These are phyloP conservation scores for Scheffersomyces illinoinensis DNA, from an alignment of 1,139 yeast genomes.

Conservation along the genomic window DNA sequence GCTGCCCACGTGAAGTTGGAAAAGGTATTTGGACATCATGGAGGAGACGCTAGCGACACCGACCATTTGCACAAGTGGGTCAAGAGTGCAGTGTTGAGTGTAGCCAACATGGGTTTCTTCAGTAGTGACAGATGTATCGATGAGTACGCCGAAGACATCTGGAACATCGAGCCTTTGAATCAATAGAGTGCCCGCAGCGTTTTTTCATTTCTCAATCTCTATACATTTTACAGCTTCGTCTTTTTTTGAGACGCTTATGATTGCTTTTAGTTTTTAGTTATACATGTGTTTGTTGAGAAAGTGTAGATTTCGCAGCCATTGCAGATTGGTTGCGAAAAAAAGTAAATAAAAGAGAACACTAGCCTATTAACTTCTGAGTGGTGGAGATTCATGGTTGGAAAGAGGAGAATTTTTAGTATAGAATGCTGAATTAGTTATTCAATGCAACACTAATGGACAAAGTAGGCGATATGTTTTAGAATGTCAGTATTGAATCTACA, in stretches of 20 bases:
- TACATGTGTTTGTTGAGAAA: background rate
- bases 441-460: too few relatives aligned
- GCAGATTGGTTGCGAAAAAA: background rate
- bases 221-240: background rate
- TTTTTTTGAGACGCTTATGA: background rate
- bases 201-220: background rate
- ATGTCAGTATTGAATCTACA: too few relatives aligned
- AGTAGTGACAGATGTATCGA: slow-evolving; percentile 88
- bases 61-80: slow-evolving; percentile 72
- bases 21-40: slow-evolving; percentile 58
- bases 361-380: background rate
- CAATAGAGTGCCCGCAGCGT: slow-evolving; percentile 14
- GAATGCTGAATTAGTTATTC: background rate
- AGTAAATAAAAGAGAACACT: background rate
- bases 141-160: slow-evolving; percentile 89
- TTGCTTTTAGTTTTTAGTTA: background rate
- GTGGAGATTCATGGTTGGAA: background rate
- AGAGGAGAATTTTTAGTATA: too few relatives aligned
- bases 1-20: slow-evolving; percentile 81
- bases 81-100: slow-evolving; percentile 72
- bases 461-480: too few relatives aligned
- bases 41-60: slow-evolving; percentile 42
- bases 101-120: slow-evolving; percentile 94
- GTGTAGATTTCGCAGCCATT: background rate
- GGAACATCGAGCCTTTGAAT: slow-evolving; percentile 80